A percentile compares a stretch with the other conserved stretches of the same genome.
Evolutionary conservation across 768 basidiomycete species (phyloP).

Genomic region (Dictyophora rubrovolvata): DNA sequence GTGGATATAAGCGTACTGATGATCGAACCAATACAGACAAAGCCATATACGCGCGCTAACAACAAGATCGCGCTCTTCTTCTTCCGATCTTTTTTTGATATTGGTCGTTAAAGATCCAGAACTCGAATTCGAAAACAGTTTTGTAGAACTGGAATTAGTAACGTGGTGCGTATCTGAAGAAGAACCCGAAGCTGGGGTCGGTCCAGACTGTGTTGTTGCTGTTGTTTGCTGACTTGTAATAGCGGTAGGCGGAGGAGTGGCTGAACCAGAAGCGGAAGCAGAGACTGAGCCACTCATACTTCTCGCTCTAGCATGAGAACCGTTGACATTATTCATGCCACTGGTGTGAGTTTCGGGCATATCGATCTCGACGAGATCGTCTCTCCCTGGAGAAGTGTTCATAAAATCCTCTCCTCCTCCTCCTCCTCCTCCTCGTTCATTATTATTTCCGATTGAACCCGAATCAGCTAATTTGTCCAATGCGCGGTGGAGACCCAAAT

Average conservation of each 20-base stretch:
- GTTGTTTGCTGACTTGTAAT: neutral
- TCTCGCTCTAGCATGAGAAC: neutral
- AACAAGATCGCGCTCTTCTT: constrained; percentile 76
- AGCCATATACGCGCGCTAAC: constrained; percentile 92
- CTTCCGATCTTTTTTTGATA: constrained; percentile 45
- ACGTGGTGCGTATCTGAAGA: no score
- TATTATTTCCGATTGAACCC: constrained; percentile 37
- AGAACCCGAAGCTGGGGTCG: no score
- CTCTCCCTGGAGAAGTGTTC: neutral
- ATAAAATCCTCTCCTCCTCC: neutral
- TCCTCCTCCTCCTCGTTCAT: neutral
- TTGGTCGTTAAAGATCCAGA: neutral
- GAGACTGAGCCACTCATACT: neutral
- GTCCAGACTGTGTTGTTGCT: no score
- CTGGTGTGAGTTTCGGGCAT: neutral
- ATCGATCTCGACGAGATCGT: neutral
- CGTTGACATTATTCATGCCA: neutral
- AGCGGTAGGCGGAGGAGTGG: neutral
- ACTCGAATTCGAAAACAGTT: neutral
- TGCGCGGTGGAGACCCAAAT: constrained; percentile 87
- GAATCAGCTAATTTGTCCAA: constrained; percentile 83
- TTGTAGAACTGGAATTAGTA: no score
- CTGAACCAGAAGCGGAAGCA: neutral
- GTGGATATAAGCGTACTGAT: constrained; percentile 50
- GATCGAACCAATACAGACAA: constrained; percentile 93